A percentile compares a stretch with the other conserved stretches of the same genome.
These are phyloP conservation scores for Entoloma clypeatum DNA, from an alignment of 1,284 basidiomycete genomes.

Conservation along the genomic window DNA sequence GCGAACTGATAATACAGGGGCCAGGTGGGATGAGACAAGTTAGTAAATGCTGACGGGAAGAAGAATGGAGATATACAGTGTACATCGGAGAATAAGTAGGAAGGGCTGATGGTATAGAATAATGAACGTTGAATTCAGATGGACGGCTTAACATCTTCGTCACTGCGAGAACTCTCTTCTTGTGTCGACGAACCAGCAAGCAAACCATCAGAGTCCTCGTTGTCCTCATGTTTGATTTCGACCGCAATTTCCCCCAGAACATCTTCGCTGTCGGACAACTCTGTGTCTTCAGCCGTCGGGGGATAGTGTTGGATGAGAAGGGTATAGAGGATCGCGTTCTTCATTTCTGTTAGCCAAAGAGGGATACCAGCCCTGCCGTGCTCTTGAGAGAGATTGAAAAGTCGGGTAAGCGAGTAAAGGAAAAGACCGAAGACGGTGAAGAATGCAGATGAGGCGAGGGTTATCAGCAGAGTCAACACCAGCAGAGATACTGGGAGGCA, in stretches of 20 bases:
- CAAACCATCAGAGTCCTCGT: neutral
- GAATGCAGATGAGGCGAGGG: conserved; percentile 18
- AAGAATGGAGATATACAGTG: too few species aligned
- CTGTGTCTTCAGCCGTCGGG: neutral
- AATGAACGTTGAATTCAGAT: too few species aligned
- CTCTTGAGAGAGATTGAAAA: conserved; percentile 18
- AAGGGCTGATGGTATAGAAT: too few species aligned
- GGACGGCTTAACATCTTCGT: too few species aligned
- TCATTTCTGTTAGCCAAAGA: conserved; percentile 20
- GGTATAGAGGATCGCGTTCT: conserved; percentile 10
- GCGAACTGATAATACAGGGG: too few species aligned
- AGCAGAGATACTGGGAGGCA: conserved; percentile 22
- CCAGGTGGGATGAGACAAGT: too few species aligned
- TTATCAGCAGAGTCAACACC: conserved; percentile 19
- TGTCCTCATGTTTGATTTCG: neutral
- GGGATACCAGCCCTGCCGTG: conserved; percentile 18
- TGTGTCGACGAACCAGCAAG: neutral
- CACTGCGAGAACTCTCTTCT: neutral
- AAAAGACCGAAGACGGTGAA: conserved; percentile 19
- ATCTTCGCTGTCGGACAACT: conserved; percentile 7
- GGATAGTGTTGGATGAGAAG: neutral
- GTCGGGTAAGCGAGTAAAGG: conserved; percentile 18
- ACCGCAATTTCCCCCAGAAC: neutral
- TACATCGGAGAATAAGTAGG: too few species aligned
- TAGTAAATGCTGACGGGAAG: too few species aligned